Conservation (phyloP, 108 stramenopile species). For the Mayamaea pseudoterrestris region DNA sequence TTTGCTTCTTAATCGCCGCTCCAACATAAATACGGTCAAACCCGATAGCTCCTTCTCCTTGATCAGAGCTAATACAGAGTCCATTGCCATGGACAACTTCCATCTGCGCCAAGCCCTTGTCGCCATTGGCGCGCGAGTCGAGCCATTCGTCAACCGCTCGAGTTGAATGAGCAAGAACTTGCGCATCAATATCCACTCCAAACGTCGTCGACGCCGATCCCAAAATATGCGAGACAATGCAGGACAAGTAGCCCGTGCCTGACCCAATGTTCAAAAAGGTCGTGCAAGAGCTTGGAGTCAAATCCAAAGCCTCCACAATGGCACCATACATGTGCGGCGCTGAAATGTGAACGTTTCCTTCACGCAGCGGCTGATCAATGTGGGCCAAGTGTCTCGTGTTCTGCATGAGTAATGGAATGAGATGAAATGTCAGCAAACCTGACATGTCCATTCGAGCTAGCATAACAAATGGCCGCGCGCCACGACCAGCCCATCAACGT, state of each 20-base stretch:
- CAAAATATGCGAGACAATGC: constrained; percentile 64
- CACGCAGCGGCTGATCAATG: constrained; percentile 65
- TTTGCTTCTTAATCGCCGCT: constrained; percentile 43
- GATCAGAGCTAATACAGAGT: constrained; percentile 27
- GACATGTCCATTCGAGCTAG: not conserved
- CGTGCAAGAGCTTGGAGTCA: constrained; percentile 32
- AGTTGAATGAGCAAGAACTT: constrained; percentile 64
- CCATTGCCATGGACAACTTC: constrained; percentile 70
- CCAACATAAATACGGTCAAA: constrained; percentile 87
- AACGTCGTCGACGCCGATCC: constrained; percentile 56
- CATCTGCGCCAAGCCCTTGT: constrained; percentile 21
- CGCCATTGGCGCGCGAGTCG: not conserved
- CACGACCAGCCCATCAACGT: constrained; percentile 4
- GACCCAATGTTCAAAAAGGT: constrained; percentile 78
- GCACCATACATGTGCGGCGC: constrained; percentile 87
- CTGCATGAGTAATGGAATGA: constrained; percentile 1
- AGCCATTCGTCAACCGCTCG: constrained; percentile 53
- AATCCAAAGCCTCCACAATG: constrained; percentile 73
- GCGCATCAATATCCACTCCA: constrained; percentile 59
- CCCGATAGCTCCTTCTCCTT: constrained; percentile 56
- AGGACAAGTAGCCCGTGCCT: constrained; percentile 82
- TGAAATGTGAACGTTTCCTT: constrained; percentile 81
- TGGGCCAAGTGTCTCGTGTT: constrained; percentile 31
- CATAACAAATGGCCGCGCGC: not conserved
- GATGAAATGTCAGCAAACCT: not conserved